Evolutionary conservation across 2,329 filamentous ascomycete genomes (phyloP).

Genomic region (Rasamsonia emersonii): DNA sequence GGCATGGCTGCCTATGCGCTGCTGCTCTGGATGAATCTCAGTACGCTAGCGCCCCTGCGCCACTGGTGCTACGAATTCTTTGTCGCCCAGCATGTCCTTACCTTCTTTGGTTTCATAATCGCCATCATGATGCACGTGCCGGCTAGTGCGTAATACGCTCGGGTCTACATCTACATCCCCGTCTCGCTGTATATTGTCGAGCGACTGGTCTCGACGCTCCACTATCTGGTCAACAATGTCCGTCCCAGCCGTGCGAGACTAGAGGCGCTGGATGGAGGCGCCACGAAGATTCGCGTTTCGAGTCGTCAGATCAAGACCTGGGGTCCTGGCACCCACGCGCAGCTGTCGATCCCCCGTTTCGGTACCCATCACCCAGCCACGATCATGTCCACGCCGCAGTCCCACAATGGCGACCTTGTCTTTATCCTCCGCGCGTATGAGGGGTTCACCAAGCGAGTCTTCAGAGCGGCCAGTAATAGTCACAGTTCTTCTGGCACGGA

Average conservation of each 20-base stretch:
- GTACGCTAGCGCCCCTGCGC: constrained; percentile 42
- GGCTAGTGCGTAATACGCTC: constrained; percentile 21
- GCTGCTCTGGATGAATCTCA: constrained; percentile 43
- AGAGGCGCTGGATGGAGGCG: constrained; percentile 23
- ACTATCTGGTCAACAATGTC: constrained; percentile 25
- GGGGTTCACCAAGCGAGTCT: constrained; percentile 45
- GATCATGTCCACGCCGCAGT: constrained; percentile 48
- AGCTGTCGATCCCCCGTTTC: constrained; percentile 49
- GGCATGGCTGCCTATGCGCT: constrained; percentile 46
- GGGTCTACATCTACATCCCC: constrained; percentile 39
- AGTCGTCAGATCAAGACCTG: constrained; percentile 36
- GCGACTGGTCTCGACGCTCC: constrained; percentile 6
- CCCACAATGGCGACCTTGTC: constrained; percentile 48
- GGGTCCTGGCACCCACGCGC: constrained; percentile 55
- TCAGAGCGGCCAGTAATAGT: constrained; percentile 39
- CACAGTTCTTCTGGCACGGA: constrained; percentile 24
- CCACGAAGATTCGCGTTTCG: constrained; percentile 27
- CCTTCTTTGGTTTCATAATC: constrained; percentile 40
- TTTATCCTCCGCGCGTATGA: constrained; percentile 41
- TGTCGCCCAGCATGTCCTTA: constrained; percentile 45
- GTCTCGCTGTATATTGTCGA: constrained; percentile 25
- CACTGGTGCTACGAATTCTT: constrained; percentile 47
- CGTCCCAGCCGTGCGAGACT: constrained; percentile 16
- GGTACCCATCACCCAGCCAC: constrained; percentile 56
- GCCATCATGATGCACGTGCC: constrained; percentile 42